Conservation (phyloP, 1,139 yeast genomes). For the Pichia terricola region DNA sequence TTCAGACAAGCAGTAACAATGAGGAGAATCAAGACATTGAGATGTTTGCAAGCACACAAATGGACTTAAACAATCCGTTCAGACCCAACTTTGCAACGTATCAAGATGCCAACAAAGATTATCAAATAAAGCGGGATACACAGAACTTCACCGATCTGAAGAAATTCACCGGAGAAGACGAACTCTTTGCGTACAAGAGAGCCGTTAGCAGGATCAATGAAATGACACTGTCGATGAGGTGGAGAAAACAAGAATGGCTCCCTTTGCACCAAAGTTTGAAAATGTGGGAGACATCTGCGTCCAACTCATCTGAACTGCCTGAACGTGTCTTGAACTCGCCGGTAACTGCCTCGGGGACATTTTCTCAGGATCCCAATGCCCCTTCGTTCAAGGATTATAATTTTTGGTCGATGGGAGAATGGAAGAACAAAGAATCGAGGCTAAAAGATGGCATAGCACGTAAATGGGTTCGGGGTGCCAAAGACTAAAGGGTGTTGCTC, state of each 20-base stretch:
- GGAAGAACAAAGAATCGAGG: constrained; percentile 41
- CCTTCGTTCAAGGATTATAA: constrained; percentile 42
- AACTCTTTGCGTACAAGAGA: constrained; percentile 62
- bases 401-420: constrained; percentile 59
- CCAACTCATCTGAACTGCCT: not conserved
- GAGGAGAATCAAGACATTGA: constrained; percentile 44
- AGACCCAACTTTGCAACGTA: constrained; percentile 62
- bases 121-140: constrained; percentile 13
- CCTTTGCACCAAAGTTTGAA: constrained; percentile 46
- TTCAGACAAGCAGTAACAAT: constrained; percentile 1
- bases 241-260: constrained; percentile 48
- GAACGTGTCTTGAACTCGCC: not conserved
- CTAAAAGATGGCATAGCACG: constrained; percentile 45
- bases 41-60: constrained; percentile 56
- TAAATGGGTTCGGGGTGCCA: constrained; percentile 36
- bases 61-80: constrained; percentile 54
- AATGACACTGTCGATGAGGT: constrained; percentile 48
- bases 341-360: not conserved
- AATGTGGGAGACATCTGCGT: constrained; percentile 46
- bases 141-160: constrained; percentile 38
- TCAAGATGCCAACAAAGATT: constrained; percentile 30
- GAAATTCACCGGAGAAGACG: constrained; percentile 72
- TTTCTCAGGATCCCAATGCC: constrained; percentile 25
- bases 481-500: too few relatives aligned
- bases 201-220: constrained; percentile 63